Evolutionary conservation across 2,329 filamentous ascomycete genomes (phyloP).

Genomic region (Epicoccum sorghinum): DNA sequence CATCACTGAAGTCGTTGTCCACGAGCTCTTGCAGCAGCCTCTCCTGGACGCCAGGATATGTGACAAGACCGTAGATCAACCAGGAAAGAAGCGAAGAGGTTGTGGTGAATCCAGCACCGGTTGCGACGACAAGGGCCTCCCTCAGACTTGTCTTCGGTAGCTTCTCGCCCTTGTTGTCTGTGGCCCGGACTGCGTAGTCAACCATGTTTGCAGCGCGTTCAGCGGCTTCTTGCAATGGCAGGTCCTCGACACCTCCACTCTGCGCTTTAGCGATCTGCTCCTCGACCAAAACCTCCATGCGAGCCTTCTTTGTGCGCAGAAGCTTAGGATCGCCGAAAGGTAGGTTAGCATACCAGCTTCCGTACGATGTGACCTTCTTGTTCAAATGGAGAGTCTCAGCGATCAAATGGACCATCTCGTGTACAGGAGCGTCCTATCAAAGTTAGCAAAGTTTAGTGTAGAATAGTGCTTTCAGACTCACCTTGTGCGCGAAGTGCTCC

Average conservation of each 20-base stretch:
- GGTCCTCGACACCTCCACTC: conserved; percentile 31
- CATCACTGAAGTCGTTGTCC: conserved; percentile 23
- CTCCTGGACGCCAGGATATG: conserved; percentile 27
- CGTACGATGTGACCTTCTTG: conserved; percentile 63
- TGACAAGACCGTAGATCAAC: conserved; percentile 26
- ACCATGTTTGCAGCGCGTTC: conserved; percentile 41
- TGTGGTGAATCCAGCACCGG: conserved; percentile 28
- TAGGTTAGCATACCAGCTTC: conserved; percentile 62
- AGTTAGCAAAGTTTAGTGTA: not conserved
- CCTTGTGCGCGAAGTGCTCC: conserved; percentile 48
- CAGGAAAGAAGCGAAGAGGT: conserved; percentile 31
- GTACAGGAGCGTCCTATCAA: conserved; percentile 52
- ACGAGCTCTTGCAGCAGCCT: conserved; percentile 29
- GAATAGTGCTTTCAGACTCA: not conserved
- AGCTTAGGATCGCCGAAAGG: conserved; percentile 63
- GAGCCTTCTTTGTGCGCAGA: conserved; percentile 25
- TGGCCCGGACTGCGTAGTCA: conserved; percentile 39
- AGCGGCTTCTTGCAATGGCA: conserved; percentile 48
- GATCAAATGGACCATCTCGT: conserved; percentile 60
- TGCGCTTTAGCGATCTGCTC: conserved; percentile 21
- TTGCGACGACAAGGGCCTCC: conserved; percentile 48
- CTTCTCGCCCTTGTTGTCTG: conserved; percentile 31
- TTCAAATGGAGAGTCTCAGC: conserved; percentile 61
- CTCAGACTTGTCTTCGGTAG: conserved; percentile 39
- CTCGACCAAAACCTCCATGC: conserved; percentile 26